Conservation (phyloP, 306 rosid species). For the Coriaria nepalensis region DNA sequence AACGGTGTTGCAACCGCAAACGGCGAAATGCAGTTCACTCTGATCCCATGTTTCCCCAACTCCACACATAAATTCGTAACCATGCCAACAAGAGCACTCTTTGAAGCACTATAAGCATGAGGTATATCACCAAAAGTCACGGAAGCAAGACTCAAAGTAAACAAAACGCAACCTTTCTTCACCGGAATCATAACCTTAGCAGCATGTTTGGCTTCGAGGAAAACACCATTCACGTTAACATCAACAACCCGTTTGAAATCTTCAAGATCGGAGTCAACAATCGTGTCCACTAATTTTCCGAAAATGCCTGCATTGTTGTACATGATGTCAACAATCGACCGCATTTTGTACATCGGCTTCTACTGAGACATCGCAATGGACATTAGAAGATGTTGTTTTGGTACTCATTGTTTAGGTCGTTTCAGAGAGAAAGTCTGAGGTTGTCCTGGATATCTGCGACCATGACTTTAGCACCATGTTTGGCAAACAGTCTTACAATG, state of each 20-base stretch:
- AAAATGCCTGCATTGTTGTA: conserved; percentile 32
- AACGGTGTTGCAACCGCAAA: conserved; percentile 23
- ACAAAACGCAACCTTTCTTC: conserved; percentile 23
- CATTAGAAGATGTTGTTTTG: conserved; percentile 5
- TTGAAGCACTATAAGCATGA: conserved; percentile 30
- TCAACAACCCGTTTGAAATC: conserved; percentile 29
- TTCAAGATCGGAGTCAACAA: conserved; percentile 7
- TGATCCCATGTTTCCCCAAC: conserved; percentile 30
- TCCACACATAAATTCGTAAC: conserved; percentile 27
- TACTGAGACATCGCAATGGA: conserved; percentile 36
- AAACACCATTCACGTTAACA: conserved; percentile 27
- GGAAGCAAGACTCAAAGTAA: conserved; percentile 26
- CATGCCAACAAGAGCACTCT: conserved; percentile 31
- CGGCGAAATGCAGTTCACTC: conserved; percentile 39
- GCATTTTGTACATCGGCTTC: conserved; percentile 27
- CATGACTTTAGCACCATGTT: conserved; percentile 34
- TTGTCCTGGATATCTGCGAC: conserved; percentile 36
- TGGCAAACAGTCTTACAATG: conserved; percentile 28
- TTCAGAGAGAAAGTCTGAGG: conserved; percentile 19
- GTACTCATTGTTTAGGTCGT: neutral
- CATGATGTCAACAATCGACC: conserved; percentile 41
- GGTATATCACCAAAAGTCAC: conserved; percentile 14
- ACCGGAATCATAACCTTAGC: conserved; percentile 36
- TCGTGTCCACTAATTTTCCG: conserved; percentile 5
- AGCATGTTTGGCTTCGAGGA: conserved; percentile 43